Base-by-base conservation (phyloP, 768 basidiomycete genomes). In the Russula foetens region DNA sequence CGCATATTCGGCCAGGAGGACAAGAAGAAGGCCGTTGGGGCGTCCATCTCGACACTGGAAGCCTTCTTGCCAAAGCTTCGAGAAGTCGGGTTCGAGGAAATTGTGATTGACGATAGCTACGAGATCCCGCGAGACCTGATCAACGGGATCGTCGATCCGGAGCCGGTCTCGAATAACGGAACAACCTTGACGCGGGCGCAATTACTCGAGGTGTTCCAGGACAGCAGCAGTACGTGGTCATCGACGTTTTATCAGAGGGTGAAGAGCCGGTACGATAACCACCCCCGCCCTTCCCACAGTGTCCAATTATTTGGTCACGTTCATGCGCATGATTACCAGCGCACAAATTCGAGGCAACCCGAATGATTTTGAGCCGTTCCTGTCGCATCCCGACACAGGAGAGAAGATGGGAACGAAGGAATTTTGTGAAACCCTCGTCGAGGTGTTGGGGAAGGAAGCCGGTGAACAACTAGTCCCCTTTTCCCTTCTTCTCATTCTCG, bases 401-500 rank as follows among this genome's bases (percentile, higher is more conserved):
- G 79, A 80, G 26, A 76, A 74, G 12, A 79, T 88, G 66, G 74
- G 76, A 4, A 73, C 84, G 2, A 75, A 78, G 4, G 79, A 80
- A 5, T 97, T 95, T 71, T 94, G 92, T 69, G 78, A 83, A 65
- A 75, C 77, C 35, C 83, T 88, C 60, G 92, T 97, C 24, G 90
- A 95, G 60, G 81, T 86, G 1, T 73, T 81, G 31, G 85, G 88
- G 31, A 85, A 83, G 64, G 90, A 91, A 76, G 90, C 89, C 48
- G 90, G 88, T 84, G 63, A 44, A 69, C 53, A 7, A 26, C 45
- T 1, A 15, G 8, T 1, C 4, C 11, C n/a, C 14, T 17, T 11
- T 35, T 29, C 19, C 12, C 7, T 14, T n/a, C 26, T 7, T 26
- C 7, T 14, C 9, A 26, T 9, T 41, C 14, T 15, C 24, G 45